Conservation (phyloP, 805 yeast genomes). For the Ogataea kodamae region DNA sequence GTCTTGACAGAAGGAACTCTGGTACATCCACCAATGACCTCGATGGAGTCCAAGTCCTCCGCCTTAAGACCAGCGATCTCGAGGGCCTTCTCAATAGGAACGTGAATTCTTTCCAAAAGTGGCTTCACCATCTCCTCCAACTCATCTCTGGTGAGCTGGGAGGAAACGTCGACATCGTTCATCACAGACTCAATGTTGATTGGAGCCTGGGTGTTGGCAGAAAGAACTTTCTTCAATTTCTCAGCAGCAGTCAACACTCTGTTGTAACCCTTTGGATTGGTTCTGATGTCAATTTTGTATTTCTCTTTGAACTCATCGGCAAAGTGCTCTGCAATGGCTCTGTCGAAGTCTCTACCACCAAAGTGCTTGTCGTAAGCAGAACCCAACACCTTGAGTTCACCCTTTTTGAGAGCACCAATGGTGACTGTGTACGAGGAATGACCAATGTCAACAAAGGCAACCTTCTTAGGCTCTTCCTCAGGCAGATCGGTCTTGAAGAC, state of each 20-base stretch:
- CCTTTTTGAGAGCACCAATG: conserved; percentile 88
- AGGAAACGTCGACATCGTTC: conserved; percentile 94
- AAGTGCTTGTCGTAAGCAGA: conserved; percentile 92
- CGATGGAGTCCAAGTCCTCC: conserved; percentile 83
- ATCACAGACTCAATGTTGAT: conserved; percentile 93
- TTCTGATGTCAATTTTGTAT: conserved; percentile 88
- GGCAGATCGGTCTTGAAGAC: conserved; percentile 96
- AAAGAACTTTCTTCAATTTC: conserved; percentile 89
- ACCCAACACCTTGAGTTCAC: conserved; percentile 91
- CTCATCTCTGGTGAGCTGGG: conserved; percentile 84
- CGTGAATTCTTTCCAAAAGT: conserved; percentile 67
- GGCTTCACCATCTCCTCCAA: conserved; percentile 88
- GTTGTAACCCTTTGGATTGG: conserved; percentile 92
- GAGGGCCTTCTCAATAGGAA: conserved; percentile 80
- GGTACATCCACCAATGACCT: conserved; percentile 96
- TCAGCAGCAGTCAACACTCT: conserved; percentile 91
- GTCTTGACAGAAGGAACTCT: conserved; percentile 94
- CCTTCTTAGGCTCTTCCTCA: conserved; percentile 84
- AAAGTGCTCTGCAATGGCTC: conserved; percentile 90
- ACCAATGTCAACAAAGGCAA: conserved; percentile 95
- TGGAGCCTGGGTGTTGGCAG: conserved; percentile 95
- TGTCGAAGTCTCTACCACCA: conserved; percentile 97
- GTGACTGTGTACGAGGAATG: conserved; percentile 92
- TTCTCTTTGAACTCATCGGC: conserved; percentile 88
- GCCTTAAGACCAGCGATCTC: conserved; percentile 68